Percentiles rank a stretch among this genome's conserved stretches.
These are phyloP conservation scores for Somion occarium DNA, from an alignment of 1,284 basidiomycete genomes.

Conservation along the genomic window DNA sequence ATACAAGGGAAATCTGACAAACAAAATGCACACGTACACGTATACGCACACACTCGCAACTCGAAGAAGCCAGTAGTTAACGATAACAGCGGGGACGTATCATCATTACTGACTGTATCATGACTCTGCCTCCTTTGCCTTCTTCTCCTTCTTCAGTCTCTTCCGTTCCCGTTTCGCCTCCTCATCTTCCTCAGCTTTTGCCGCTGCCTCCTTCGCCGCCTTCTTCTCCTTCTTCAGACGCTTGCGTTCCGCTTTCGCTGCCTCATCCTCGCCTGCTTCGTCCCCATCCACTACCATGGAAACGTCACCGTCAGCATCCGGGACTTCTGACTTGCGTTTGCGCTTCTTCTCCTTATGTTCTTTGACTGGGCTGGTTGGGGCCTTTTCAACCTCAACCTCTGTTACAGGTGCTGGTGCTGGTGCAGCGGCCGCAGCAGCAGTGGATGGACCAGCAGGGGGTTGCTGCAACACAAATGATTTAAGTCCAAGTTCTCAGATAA, in stretches of 20 bases:
- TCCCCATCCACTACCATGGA: conserved; percentile 39
- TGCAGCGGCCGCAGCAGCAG: conserved; percentile 21
- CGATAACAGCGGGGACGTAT: no score
- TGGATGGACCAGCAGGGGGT: conserved; percentile 37
- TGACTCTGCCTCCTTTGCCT: conserved; percentile 32
- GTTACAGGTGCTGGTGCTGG: conserved; percentile 18
- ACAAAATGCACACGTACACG: no score
- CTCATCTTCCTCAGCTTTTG: conserved; percentile 31
- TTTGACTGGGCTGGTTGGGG: conserved; percentile 37
- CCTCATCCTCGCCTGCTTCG: conserved; percentile 50
- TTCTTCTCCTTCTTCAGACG: conserved; percentile 66
- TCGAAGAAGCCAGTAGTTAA: no score
- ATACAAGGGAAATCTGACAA: no score
- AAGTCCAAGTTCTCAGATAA: conserved; percentile 1
- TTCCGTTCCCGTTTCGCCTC: conserved; percentile 28
- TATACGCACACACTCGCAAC: no score
- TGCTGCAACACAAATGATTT: conserved; percentile 27
- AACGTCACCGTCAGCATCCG: conserved; percentile 37
- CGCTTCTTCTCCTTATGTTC: conserved; percentile 65
- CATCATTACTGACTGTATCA: no score
- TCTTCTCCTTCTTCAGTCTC: conserved; percentile 33
- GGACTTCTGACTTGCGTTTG: conserved; percentile 64
- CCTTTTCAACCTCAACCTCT: conserved; percentile 16
- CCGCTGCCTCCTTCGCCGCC: conserved; percentile 16
- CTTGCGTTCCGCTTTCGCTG: conserved; percentile 56